A percentile compares a stretch with the other conserved stretches of the same genome.
Conservation (phyloP, 2,329 filamentous ascomycete species). For the Neopestalotiopsis sp. region DNA sequence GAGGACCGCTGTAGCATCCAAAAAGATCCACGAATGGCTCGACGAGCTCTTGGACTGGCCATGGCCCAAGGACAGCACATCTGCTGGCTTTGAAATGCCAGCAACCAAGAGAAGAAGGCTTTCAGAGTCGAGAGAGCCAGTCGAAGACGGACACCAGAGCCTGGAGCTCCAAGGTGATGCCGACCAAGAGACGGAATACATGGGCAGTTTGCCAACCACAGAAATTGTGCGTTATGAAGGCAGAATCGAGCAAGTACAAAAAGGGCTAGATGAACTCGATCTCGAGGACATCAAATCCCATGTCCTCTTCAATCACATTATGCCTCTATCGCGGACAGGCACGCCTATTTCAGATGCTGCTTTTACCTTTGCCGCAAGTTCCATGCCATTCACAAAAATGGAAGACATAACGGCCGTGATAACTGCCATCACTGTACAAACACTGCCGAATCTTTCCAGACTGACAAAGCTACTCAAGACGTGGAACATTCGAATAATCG, state of each 20-base stretch:
- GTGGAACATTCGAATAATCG: slow-evolving; percentile 79
- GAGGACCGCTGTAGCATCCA: slow-evolving; percentile 72
- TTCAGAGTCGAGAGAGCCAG: slow-evolving; percentile 29
- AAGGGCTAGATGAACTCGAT: slow-evolving; percentile 71
- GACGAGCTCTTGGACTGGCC: slow-evolving; percentile 70
- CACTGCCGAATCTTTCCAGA: slow-evolving; percentile 79
- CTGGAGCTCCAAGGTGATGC: slow-evolving; percentile 23
- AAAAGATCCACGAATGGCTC: slow-evolving; percentile 76
- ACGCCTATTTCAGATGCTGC: slow-evolving; percentile 54
- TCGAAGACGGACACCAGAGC: slow-evolving; percentile 17
- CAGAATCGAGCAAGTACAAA: slow-evolving; percentile 75
- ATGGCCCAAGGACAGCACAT: slow-evolving; percentile 57
- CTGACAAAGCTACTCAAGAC: slow-evolving; percentile 74
- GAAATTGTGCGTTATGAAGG: slow-evolving; percentile 73
- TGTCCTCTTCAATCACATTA: slow-evolving; percentile 81
- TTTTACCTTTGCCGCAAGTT: slow-evolving; percentile 42
- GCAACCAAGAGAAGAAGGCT: slow-evolving; percentile 46
- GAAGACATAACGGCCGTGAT: slow-evolving; percentile 91
- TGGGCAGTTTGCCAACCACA: slow-evolving; percentile 72
- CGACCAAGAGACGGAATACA: slow-evolving; percentile 52
- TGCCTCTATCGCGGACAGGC: slow-evolving; percentile 60
- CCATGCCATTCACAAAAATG: slow-evolving; percentile 68
- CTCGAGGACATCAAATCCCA: slow-evolving; percentile 90
- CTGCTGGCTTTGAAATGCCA: slow-evolving; percentile 61
- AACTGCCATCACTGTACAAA: slow-evolving; percentile 89